Evolutionary conservation across 2,329 filamentous ascomycete species (phyloP), one percentile per base, ranked within the genome.

Genomic region (Cladosporium sp.): DNA sequence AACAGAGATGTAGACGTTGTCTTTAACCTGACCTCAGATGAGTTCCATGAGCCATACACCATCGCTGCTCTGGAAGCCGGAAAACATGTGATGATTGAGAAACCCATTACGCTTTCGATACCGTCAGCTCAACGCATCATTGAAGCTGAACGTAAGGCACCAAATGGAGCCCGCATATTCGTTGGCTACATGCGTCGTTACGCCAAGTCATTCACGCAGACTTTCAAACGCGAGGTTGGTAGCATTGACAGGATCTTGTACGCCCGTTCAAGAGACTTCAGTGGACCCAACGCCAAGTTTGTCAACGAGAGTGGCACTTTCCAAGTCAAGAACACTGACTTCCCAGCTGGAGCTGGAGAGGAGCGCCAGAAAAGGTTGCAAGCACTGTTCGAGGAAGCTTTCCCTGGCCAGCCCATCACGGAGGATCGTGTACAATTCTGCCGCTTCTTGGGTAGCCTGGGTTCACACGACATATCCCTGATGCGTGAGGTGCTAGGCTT

Each of bases 121-220:
- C 74, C 72, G 2, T 78, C 79, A 49, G 72, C 79, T 0, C 70
- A 79, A 25, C 67, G 71, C 0, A 78, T 88, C 20, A 70, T 80
- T 30, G 77, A 73, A 0, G 83, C 83, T 0, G 80, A 85, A 66
- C 68, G 70, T 17, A 64, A 60, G 1, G 75, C 76, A 0, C 68
- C 71, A 2, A 64, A 68, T 11, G 78, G 75, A 0, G 73, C 72
- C 4, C 74, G 69, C 30, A 76, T 85, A 1, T 83, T 87, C 65
- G 82, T 88, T 0, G 84, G 83, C 1, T 84, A 82, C 58, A 85
- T 84, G 76, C 74, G 85, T 19, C 76, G 84, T n/a, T 85, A 86
- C 64, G 84, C 85, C 0, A 71, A 80, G 0, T 76, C 78, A 0
- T 86, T 86, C 62, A 70, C 75, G 0, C 75, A 82, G 22, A 78